Evolutionary conservation across 176 grass and related monocot species (phyloP).

Genomic region (Thalia dealbata): DNA sequence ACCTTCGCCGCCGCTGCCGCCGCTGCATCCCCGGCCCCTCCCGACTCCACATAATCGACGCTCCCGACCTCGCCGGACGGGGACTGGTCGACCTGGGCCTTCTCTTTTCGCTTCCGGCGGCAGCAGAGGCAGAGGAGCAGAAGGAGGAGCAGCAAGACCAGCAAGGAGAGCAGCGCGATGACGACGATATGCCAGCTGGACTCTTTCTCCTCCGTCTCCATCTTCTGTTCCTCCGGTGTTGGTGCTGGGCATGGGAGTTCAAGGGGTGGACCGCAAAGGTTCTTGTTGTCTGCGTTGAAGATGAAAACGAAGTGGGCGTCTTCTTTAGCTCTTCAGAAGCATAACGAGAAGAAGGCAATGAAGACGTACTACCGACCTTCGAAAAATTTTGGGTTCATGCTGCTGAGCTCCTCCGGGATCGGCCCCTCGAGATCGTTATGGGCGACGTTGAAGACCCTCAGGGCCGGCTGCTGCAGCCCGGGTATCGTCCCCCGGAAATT

Average conservation of each 20-base stretch:
- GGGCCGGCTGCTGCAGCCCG: slow-evolving; percentile 24
- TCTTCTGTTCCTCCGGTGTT: no score
- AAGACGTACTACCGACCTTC: slow-evolving; percentile 34
- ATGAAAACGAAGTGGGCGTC: not conserved
- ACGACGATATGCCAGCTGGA: slow-evolving; percentile 23
- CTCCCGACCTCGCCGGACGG: not conserved
- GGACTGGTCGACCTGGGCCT: not conserved
- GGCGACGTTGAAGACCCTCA: slow-evolving; percentile 34
- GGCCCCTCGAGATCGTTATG: slow-evolving; percentile 56
- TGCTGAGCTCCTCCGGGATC: slow-evolving; percentile 30
- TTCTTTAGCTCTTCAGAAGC: not conserved
- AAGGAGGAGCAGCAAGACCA: slow-evolving; percentile 24
- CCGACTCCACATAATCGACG: not conserved
- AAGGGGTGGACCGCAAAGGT: slow-evolving; percentile 44
- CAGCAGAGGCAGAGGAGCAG: slow-evolving; percentile 20
- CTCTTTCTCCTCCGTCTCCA: not conserved
- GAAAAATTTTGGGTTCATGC: slow-evolving; percentile 23
- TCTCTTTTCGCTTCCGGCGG: not conserved
- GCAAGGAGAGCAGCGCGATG: slow-evolving; percentile 32
- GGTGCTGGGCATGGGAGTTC: slow-evolving; percentile 13
- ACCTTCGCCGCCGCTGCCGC: not conserved
- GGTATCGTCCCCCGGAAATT: slow-evolving; percentile 42
- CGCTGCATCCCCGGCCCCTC: not conserved
- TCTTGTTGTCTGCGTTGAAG: slow-evolving; percentile 39
- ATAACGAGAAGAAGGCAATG: no score